Evolutionary conservation across 331 rosid species (phyloP), one percentile per base, ranked within the genome.

Genomic region (Telfairia occidentalis): DNA sequence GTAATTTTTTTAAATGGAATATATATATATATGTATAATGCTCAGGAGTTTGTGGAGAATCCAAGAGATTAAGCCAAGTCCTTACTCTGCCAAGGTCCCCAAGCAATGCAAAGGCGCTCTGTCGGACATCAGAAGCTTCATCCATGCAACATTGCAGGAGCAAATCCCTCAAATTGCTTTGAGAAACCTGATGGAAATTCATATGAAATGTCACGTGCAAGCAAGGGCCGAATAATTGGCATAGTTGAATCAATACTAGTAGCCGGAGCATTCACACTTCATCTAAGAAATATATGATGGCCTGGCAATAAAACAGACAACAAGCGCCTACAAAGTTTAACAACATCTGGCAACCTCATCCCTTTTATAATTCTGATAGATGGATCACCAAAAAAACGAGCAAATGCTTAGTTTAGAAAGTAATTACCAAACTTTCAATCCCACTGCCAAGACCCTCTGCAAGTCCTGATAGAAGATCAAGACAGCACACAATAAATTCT

Each of bases 81-180:
- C 97, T 88, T 92, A 95, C 99, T 83, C 97, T 86, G 29, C 97
- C 97, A 77, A 92, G 96, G 85, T 95, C 99, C 69, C 99, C 99
- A 70, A 95, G 93, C 78, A 95, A 82, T 21, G 97, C 99, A 87
- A 95, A 95, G 60, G 92, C 93, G 81, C 99, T 92, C 79, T 95
- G 99, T 38, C 97, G 91, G 71, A 95, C 92, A 86, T 95, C 99
- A 26, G 86, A 66, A 82, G 97, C 97, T 38, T 92, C 97, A 82
- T 95, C 99, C 82, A 78, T 73, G 83, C 99, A 95, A 74, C 93
- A 90, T 71, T 84, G 87, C 87, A 90, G 83, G 71, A 95, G 99
- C 77, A 92, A 84, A 81, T 90, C 96, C 75, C 88, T 86, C 85
- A 95, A 80, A 75, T 90, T 87, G 86, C 91, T 84, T 72, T 90